These are phyloP conservation scores for Candida stauntonica DNA, from an alignment of 805 yeast species.

Conservation along the genomic window DNA sequence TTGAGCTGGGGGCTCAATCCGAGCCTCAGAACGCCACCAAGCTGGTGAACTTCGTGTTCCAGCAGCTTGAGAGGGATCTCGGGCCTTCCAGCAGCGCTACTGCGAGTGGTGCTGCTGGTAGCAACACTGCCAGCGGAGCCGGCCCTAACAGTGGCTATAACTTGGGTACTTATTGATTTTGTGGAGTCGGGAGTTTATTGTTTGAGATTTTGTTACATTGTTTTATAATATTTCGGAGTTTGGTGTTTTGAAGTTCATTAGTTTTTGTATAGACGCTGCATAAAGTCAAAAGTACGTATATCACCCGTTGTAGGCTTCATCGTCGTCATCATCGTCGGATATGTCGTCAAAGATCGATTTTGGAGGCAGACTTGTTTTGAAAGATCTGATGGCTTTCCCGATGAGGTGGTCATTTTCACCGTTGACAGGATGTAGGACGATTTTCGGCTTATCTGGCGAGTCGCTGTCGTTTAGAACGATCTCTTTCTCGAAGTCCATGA, in stretches of 20 bases:
- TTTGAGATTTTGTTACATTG: too few relatives aligned
- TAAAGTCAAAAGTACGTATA: too few relatives aligned
- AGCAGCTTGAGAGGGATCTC: slow-evolving; percentile 22
- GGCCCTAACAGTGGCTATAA: neutral
- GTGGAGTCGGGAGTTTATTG: too few relatives aligned
- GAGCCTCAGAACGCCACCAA: slow-evolving; percentile 12
- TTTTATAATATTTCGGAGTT: neutral
- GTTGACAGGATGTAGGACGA: slow-evolving; percentile 23
- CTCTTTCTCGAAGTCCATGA: slow-evolving; percentile 17
- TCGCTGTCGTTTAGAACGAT: slow-evolving; percentile 23
- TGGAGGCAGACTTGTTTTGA: slow-evolving; percentile 35
- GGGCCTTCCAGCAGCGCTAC: neutral
- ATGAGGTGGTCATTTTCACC: slow-evolving; percentile 26
- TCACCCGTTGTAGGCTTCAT: slow-evolving; percentile 10
- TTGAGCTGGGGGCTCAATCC: slow-evolving; percentile 10
- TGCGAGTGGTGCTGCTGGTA: neutral
- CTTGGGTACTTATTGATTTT: neutral
- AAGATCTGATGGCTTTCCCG: slow-evolving; percentile 22
- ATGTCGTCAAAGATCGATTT: slow-evolving; percentile 34
- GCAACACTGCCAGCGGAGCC: neutral
- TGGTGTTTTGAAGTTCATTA: too few relatives aligned
- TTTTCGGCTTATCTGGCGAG: slow-evolving; percentile 19
- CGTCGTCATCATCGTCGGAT: slow-evolving; percentile 12
- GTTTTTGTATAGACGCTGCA: too few relatives aligned
- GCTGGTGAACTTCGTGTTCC: slow-evolving; percentile 20